Evolutionary conservation across 306 rosid genomes (phyloP).

Genomic region (Cucumis sativus): DNA sequence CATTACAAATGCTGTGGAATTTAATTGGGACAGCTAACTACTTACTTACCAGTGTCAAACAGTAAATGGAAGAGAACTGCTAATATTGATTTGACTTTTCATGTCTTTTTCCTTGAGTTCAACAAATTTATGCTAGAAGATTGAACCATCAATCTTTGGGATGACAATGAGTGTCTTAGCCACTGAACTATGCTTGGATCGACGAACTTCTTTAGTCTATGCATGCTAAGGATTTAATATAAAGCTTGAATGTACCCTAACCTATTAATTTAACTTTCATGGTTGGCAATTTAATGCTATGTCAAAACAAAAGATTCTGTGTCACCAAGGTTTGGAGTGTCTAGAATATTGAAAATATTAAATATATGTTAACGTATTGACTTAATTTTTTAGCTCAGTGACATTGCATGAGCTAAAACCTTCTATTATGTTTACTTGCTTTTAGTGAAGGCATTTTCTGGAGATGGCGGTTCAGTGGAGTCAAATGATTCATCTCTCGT

Average conservation of each 20-base stretch:
- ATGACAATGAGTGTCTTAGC: background rate
- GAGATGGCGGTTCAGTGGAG: conserved; percentile 32
- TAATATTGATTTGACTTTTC: background rate
- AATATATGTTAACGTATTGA: too few species aligned
- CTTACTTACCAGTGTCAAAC: background rate
- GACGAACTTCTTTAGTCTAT: background rate
- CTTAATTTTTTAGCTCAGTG: background rate
- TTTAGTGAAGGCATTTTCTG: conserved; percentile 52
- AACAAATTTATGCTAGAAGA: background rate
- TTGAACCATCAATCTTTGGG: background rate
- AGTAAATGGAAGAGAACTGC: background rate
- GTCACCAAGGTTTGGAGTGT: background rate
- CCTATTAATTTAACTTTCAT: background rate
- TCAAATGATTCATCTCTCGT: conserved; percentile 65
- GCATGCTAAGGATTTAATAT: background rate
- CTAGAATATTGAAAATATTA: background rate
- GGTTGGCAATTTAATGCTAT: background rate
- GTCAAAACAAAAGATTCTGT: background rate
- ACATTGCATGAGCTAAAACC: conserved; percentile 11
- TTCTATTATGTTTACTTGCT: background rate
- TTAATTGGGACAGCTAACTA: background rate
- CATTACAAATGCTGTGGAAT: background rate
- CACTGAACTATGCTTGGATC: background rate
- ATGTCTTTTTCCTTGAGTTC: background rate
- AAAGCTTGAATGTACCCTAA: background rate